Evolutionary conservation across 2,329 filamentous ascomycete species (phyloP), one percentile per base, ranked within the genome.

Genomic region (Aspergillus latus): DNA sequence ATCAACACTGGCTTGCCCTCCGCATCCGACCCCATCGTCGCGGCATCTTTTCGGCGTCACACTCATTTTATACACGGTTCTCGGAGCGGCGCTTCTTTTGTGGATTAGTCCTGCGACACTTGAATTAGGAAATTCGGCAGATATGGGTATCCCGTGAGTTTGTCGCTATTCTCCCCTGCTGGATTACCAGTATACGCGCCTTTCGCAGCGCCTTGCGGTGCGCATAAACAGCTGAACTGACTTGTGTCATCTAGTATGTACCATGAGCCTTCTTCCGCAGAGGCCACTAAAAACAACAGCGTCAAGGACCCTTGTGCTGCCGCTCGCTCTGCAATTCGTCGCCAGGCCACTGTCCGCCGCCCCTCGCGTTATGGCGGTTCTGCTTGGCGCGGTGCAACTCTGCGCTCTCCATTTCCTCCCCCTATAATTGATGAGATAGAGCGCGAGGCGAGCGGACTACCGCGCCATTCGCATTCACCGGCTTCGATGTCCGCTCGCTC

Each of bases 281-380:
- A 76, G 54, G 69, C 71, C 29, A 21, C 62, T 32, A 72, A 67
- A 49, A 77, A 75, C 52, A 72, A 75, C 56, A 68, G 75, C 52
- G 67, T 75, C 60, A 84, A 84, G 68, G 83, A 86, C 65, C 70
- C 77, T 37, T 78, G 79, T 56, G 81, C 81, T 46, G 68, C 76
- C 54, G 73, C 78, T 54, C 81, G 84, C 66, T 85, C 82, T 39
- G 72, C 81, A 42, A 86, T 87, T 65, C 81, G 84, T 58, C 81
- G 84, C 57, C 77, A 79, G 60, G 64, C 72, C 57, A 67, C 70
- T 45, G 68, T 76, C 59, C 68, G 70, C 42, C 69, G 69, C 40
- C 61, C 64, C 21, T 65, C 66, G 46, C 69, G 67, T 54, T 62
- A 66, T 52, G 56, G 54, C 56, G 55, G 62, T 42, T 66, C 67